phyloP scores from a whole-genome alignment of 116 monocot species.

The Dioscorea cayenensis region DNA sequence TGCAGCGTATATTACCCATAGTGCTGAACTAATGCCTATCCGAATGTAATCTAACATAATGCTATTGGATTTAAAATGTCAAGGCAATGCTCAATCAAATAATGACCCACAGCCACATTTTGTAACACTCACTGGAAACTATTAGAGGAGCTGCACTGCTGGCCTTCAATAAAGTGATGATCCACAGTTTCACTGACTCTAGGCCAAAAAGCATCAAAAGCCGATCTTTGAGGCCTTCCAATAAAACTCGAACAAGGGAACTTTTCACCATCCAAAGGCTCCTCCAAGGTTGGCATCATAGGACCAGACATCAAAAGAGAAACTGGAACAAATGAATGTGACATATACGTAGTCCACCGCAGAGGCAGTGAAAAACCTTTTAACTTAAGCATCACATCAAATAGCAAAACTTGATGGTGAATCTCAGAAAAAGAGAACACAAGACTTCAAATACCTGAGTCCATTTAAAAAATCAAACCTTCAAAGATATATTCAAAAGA shows the following conservation, averaged over 20 bases:
- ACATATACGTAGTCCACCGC: slow-evolving; percentile 18
- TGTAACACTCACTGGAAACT: slow-evolving; percentile 53
- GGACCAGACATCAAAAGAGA: slow-evolving; percentile 22
- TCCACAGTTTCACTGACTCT: slow-evolving; percentile 39
- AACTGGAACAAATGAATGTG: slow-evolving; percentile 24
- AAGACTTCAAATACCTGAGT: slow-evolving; percentile 20
- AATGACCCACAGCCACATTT: no score
- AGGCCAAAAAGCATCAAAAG: slow-evolving; percentile 40
- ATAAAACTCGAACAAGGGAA: slow-evolving; percentile 33
- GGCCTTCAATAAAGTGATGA: slow-evolving; percentile 40
- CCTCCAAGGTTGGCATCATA: slow-evolving; percentile 73
- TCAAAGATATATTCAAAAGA: background rate
- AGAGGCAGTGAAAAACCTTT: slow-evolving; percentile 18
- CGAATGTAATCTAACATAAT: no score
- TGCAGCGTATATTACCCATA: no score
- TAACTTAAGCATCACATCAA: slow-evolving; percentile 33
- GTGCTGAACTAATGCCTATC: no score
- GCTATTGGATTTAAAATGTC: no score
- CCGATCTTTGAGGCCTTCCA: slow-evolving; percentile 37
- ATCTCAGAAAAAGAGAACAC: slow-evolving; percentile 8
- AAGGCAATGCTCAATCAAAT: no score
- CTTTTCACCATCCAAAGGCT: slow-evolving; percentile 48
- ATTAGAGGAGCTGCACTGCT: slow-evolving; percentile 66
- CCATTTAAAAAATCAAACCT: background rate
- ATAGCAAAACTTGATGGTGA: slow-evolving; percentile 5